Conservation (phyloP, 495 filamentous ascomycete genomes). For the Penicillium verhagenii region DNA sequence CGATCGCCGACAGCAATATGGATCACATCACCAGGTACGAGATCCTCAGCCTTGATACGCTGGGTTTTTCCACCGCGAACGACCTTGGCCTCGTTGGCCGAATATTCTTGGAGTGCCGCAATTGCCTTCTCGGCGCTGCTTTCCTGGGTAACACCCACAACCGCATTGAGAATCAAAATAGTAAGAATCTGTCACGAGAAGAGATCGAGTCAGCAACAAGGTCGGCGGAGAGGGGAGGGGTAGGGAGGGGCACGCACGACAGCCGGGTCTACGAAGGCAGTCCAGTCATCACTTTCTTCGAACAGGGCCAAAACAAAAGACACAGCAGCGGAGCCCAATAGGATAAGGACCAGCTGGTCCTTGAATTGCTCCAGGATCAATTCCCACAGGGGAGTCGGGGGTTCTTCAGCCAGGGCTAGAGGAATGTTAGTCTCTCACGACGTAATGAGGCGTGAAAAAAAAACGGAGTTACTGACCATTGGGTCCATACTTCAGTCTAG, state of each 20-base stretch:
- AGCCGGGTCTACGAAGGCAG: conserved; percentile 95
- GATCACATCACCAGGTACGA: conserved; percentile 94
- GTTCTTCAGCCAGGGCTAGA: conserved; percentile 89
- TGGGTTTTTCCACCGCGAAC: conserved; percentile 73
- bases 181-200: conserved; percentile 75
- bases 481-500: conserved; percentile 68
- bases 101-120: conserved; percentile 97
- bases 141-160: conserved; percentile 98
- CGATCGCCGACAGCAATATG: conserved; percentile 88
- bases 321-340: conserved; percentile 88
- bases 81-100: conserved; percentile 95
- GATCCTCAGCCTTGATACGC: conserved; percentile 85
- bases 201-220: conserved; percentile 6
- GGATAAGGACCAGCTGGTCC: conserved; percentile 95
- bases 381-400: conserved; percentile 95
- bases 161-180: conserved; percentile 92
- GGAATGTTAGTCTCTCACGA: conserved; percentile 3
- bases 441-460: neutral
- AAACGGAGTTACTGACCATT: conserved; percentile 64
- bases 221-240: too few relatives aligned
- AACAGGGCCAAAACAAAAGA: conserved; percentile 94
- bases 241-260: conserved; percentile 63
- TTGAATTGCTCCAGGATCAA: conserved; percentile 98
- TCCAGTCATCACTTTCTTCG: conserved; percentile 90
- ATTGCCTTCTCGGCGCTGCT: conserved; percentile 98